Evolutionary conservation across 805 yeast species (phyloP), one percentile per base, ranked within the genome.

Genomic region (Monosporozyma siamensis): DNA sequence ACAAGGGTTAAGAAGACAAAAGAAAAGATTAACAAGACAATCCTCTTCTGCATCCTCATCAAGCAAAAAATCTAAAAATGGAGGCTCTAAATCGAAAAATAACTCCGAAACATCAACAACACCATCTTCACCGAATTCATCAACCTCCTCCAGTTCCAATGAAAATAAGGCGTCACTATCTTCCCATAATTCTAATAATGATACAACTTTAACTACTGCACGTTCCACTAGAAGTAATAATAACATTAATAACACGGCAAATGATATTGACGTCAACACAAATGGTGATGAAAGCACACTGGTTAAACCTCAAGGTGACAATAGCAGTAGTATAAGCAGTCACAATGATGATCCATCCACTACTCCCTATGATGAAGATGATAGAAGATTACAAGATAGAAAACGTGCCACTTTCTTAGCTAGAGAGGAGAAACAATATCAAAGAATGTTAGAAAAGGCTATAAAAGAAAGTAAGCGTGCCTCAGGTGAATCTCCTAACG

Each of bases 391-490:
- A 12, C 52, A 51, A 38, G 63, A 59, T 42, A 59, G 67, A 36
- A 66, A 63, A 38, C 51, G 69, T 31, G 69, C 66, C 6, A 66
- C 68, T 5, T 62, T 56, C 21, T 54, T 57, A 40, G 66, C 69
- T 2, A 59, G 70, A 46, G 71, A 67, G 46, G 72, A 68, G 42
- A 65, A 66, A n/a, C 67, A 69, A 31, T 68, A 67, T 44, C 70
- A 67, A 48, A 58, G 64, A 22, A 58, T 67, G 62, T 49, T 68
- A 11, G 66, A 68, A 43, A 58, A 68, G 43, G 72, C 65, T 0
- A 55, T 68, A 40, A 61, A 62, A 35, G 72, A 67, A 45, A 65
- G 70, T 41, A 60, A 62, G 47, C 61, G 61, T 30, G 64, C 65
- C 22, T 66, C 67, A 1, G 30, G 32, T 37, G 55, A 54, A 25